A percentile compares a stretch with the other conserved stretches of the same genome.
These are phyloP conservation scores for Meyerozyma carpophila DNA, from an alignment of 1,139 yeast genomes.

Conservation along the genomic window DNA sequence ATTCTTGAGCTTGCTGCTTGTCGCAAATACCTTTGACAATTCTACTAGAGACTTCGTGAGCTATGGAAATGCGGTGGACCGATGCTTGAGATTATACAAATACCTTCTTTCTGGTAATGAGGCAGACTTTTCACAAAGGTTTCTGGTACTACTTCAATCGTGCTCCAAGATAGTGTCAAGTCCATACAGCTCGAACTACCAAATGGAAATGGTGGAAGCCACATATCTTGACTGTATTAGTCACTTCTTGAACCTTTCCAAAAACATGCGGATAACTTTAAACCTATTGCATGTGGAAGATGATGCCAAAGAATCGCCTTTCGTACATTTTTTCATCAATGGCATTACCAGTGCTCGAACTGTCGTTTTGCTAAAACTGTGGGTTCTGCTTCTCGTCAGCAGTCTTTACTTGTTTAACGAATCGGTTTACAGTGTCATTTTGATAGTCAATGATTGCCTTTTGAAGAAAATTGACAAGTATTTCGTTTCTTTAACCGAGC, in stretches of 20 bases:
- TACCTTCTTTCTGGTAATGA: slow-evolving; percentile 54
- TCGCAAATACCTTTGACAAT: slow-evolving; percentile 16
- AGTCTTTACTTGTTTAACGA: slow-evolving; percentile 46
- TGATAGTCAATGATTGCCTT: slow-evolving; percentile 45
- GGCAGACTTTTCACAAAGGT: slow-evolving; percentile 38
- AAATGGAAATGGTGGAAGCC: slow-evolving; percentile 26
- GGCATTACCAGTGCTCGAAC: slow-evolving; percentile 35
- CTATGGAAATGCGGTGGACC: slow-evolving; percentile 23
- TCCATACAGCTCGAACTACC: slow-evolving; percentile 9
- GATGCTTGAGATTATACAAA: slow-evolving; percentile 37
- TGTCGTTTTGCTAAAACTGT: slow-evolving; percentile 38
- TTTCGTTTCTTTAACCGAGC: slow-evolving; percentile 20
- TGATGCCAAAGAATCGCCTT: slow-evolving; percentile 23
- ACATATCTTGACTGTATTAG: slow-evolving; percentile 27
- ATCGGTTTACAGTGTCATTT: slow-evolving; percentile 46
- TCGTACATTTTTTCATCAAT: slow-evolving; percentile 30
- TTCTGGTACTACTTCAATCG: slow-evolving; percentile 22
- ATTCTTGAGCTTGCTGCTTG: slow-evolving; percentile 32
- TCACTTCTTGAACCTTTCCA: slow-evolving; percentile 28
- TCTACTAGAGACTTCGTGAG: slow-evolving; percentile 13
- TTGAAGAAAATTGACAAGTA: slow-evolving; percentile 38
- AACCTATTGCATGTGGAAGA: slow-evolving; percentile 28
- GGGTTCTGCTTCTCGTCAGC: slow-evolving; percentile 41
- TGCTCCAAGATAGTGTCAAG: slow-evolving; percentile 20
- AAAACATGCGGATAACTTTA: slow-evolving; percentile 23